Conservation (phyloP, 2,329 filamentous ascomycete species). For the Monosporascus sp. region DNA sequence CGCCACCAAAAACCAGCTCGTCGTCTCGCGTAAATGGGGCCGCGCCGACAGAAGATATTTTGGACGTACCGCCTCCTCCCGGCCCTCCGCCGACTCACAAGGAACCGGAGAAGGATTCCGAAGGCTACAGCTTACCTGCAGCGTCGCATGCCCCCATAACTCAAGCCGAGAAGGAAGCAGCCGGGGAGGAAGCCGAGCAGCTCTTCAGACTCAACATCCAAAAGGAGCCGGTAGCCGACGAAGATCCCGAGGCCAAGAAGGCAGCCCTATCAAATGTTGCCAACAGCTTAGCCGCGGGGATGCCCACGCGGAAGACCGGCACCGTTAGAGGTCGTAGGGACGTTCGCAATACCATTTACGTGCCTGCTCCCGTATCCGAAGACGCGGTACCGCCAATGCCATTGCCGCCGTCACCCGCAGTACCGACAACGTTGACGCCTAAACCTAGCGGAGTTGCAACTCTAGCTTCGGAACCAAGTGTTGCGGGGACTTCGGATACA, state of each 20-base stretch:
- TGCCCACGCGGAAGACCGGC: conserved; percentile 63
- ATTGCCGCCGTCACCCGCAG: conserved; percentile 32
- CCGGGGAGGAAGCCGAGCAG: conserved; percentile 54
- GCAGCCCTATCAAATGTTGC: conserved; percentile 72
- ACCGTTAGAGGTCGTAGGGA: conserved; percentile 86
- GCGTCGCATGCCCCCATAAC: conserved; percentile 61
- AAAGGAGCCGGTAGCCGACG: conserved; percentile 71
- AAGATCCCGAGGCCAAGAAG: conserved; percentile 67
- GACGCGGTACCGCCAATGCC: conserved; percentile 25
- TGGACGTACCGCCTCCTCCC: conserved; percentile 46
- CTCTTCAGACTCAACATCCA: conserved; percentile 77
- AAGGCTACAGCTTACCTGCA: conserved; percentile 71
- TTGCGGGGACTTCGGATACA: conserved; percentile 66
- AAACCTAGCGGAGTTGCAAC: conserved; percentile 46
- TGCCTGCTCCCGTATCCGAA: conserved; percentile 44
- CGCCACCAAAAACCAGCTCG: conserved; percentile 26
- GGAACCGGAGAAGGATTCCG: conserved; percentile 55
- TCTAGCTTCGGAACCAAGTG: conserved; percentile 58
- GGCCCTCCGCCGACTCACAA: conserved; percentile 45
- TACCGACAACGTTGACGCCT: conserved; percentile 27
- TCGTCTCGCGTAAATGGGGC: conserved; percentile 43
- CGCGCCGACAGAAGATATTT: conserved; percentile 36
- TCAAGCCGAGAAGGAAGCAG: conserved; percentile 64
- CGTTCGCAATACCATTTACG: conserved; percentile 84
- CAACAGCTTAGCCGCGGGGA: conserved; percentile 59